These are phyloP conservation scores for Dryas integrifolia DNA, from an alignment of 331 rosid genomes.

Conservation along the genomic window DNA sequence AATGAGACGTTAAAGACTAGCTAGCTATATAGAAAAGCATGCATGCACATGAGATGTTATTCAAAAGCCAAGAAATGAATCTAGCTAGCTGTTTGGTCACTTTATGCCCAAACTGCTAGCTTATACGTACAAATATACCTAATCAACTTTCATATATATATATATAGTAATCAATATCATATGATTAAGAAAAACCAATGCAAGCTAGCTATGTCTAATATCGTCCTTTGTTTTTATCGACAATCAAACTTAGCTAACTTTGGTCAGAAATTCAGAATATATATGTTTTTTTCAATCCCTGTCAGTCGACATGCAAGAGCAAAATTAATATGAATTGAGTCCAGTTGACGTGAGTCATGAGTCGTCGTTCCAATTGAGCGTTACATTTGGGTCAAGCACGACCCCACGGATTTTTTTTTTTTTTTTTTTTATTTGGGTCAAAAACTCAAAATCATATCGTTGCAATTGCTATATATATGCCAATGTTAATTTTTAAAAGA, in stretches of 20 bases:
- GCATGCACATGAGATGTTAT: slow-evolving; percentile 26
- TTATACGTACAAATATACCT: too few species aligned
- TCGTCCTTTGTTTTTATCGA: not conserved
- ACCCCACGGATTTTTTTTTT: not conserved
- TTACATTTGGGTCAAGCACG: not conserved
- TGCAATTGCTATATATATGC: not conserved
- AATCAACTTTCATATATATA: too few species aligned
- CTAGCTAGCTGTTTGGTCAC: not conserved
- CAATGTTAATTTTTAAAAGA: not conserved
- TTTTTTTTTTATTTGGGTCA: too few species aligned
- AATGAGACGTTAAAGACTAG: too few species aligned
- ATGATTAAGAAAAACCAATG: too few species aligned
- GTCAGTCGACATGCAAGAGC: too few species aligned
- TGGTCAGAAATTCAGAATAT: not conserved
- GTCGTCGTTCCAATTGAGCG: too few species aligned
- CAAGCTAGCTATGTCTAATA: too few species aligned
- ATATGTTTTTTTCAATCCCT: too few species aligned
- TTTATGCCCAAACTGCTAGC: not conserved
- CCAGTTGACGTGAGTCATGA: too few species aligned
- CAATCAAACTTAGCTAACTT: not conserved
- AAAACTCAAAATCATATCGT: not conserved
- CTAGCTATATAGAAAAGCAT: not conserved
- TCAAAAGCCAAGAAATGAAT: slow-evolving; percentile 21
- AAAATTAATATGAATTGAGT: too few species aligned
- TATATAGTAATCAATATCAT: too few species aligned